Percentiles rank a stretch among this genome's conserved stretches.
Evolutionary conservation across 1,284 basidiomycete genomes (phyloP).

Genomic region (Melampsora medusae): DNA sequence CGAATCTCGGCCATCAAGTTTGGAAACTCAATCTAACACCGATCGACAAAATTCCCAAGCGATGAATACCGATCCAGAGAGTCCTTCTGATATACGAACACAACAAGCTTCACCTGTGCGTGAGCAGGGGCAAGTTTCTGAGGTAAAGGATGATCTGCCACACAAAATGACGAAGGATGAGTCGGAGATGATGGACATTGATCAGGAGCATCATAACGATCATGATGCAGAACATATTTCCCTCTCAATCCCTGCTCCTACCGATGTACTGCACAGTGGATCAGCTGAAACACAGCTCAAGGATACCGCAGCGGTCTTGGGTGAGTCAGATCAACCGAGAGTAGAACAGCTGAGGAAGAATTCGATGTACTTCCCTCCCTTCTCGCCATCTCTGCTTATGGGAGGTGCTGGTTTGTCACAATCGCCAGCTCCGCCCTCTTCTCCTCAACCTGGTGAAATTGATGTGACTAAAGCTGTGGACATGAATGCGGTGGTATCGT

Average conservation of each 20-base stretch:
- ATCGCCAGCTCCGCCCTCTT: constrained; percentile 9
- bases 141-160: neutral
- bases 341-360: neutral
- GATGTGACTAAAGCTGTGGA: neutral
- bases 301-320: neutral
- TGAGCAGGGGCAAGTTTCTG: neutral
- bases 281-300: neutral
- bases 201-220: neutral
- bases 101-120: neutral
- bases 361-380: constrained; percentile 39
- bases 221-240: neutral
- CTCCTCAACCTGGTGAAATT: constrained; percentile 4
- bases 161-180: neutral
- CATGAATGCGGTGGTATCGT: neutral
- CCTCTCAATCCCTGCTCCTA: neutral
- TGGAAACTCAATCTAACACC: constrained; percentile 27
- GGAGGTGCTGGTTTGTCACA: constrained; percentile 1
- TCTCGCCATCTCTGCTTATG: constrained; percentile 41
- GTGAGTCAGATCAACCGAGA: neutral
- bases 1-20: constrained; percentile 10
- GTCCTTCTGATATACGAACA: neutral
- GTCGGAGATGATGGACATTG: neutral
- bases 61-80: neutral
- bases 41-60: neutral
- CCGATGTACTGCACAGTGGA: neutral